Conservation (phyloP, 208 protist genomes). For the Acanthamoeba healyi region DNA sequence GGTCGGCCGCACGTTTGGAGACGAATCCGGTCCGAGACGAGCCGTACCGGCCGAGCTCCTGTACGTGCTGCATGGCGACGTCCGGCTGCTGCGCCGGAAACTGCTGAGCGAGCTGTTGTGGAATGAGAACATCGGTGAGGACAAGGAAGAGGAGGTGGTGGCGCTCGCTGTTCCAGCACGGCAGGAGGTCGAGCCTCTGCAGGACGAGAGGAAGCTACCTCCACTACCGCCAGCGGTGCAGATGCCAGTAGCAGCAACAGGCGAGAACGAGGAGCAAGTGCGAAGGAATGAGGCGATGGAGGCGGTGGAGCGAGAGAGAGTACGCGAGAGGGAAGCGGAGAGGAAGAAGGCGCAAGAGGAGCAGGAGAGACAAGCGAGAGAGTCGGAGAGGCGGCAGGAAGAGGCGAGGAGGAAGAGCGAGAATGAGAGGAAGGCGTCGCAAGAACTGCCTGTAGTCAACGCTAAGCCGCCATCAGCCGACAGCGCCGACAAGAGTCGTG, state of each 20-base stretch:
- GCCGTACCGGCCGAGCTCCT: not conserved
- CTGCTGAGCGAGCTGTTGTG: not conserved
- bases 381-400: not conserved
- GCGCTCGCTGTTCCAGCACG: not conserved
- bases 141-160: not conserved
- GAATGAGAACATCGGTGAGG: not conserved
- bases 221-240: no score
- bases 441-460: not conserved
- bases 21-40: not conserved
- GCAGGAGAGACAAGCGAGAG: not conserved
- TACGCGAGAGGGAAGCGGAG: not conserved
- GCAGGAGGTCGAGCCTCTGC: not conserved
- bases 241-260: not conserved
- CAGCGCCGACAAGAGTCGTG: not conserved
- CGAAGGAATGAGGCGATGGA: not conserved
- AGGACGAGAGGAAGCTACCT: not conserved
- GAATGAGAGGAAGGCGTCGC: not conserved
- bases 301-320: not conserved
- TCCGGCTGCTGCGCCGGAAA: not conserved
- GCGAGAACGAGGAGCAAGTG: no score
- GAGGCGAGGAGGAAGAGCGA: not conserved
- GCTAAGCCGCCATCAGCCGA: not conserved
- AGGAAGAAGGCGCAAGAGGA: not conserved
- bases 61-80: not conserved
- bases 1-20: conserved; percentile 5